Conservation (phyloP, 257 asterid genomes). For the Solanum pennellii region DNA sequence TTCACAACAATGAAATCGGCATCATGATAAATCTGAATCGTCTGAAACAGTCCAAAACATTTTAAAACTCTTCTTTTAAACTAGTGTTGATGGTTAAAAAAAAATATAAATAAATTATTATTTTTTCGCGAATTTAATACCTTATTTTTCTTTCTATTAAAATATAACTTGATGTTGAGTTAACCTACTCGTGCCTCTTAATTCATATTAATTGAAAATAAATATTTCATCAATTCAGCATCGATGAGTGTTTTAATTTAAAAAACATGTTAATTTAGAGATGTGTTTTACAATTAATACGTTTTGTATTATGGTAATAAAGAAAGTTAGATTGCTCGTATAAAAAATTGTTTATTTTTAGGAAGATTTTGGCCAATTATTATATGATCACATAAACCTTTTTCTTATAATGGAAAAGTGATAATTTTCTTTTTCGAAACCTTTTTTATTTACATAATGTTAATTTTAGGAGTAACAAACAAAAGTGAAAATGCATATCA, state of each 20-base stretch:
- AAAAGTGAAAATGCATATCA: neutral
- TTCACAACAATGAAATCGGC: neutral
- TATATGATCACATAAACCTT: neutral
- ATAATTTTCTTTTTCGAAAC: neutral
- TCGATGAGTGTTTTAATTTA: no score
- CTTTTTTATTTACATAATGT: neutral
- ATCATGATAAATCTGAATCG: neutral
- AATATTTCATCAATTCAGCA: no score
- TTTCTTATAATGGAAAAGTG: neutral
- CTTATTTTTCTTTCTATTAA: no score
- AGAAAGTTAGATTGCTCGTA: neutral
- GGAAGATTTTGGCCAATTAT: neutral
- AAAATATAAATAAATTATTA: rapidly evolving
- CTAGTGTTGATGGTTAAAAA: neutral
- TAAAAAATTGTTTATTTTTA: neutral
- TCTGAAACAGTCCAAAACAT: neutral
- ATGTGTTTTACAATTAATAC: neutral
- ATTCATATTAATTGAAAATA: neutral
- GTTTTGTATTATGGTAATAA: neutral
- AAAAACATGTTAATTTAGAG: rapidly evolving
- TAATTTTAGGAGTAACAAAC: neutral
- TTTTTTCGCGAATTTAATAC: neutral
- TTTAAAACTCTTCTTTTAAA: no score
- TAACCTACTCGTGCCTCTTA: no score
- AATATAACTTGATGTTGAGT: neutral